Conservation (phyloP, 306 rosid species). For the Trifolium dubium region DNA sequence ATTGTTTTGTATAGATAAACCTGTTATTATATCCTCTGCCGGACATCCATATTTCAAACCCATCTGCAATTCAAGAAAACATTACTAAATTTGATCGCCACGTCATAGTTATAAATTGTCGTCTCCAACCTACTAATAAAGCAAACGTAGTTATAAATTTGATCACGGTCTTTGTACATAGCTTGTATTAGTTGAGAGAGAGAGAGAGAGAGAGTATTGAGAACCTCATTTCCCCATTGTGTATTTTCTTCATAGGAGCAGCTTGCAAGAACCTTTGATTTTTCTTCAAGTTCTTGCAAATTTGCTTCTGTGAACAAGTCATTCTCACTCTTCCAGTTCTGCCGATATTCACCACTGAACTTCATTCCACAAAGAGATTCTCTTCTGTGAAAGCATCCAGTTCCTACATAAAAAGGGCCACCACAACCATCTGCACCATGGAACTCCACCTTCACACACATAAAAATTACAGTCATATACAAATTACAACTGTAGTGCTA, state of each 20-base stretch:
- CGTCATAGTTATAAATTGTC: background rate
- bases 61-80: constrained; percentile 50
- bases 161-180: too few species aligned
- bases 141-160: too few species aligned
- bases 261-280: constrained; percentile 62
- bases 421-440: constrained; percentile 73
- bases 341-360: constrained; percentile 43
- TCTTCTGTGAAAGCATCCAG: constrained; percentile 81
- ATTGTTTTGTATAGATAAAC: constrained; percentile 61
- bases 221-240: constrained; percentile 80
- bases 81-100: background rate
- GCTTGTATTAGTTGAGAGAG: too few species aligned
- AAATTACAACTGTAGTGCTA: too few species aligned
- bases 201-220: background rate
- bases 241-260: constrained; percentile 74
- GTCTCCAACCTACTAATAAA: too few species aligned
- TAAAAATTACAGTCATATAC: too few species aligned
- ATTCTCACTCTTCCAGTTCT: constrained; percentile 45
- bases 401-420: constrained; percentile 72
- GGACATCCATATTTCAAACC: constrained; percentile 77
- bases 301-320: constrained; percentile 32
- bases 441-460: constrained; percentile 57
- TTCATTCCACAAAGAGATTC: constrained; percentile 67
- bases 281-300: constrained; percentile 51
- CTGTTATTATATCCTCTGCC: constrained; percentile 86